Evolutionary conservation across 2,329 filamentous ascomycete genomes (phyloP).

Genomic region (Colletotrichum spaethianum): DNA sequence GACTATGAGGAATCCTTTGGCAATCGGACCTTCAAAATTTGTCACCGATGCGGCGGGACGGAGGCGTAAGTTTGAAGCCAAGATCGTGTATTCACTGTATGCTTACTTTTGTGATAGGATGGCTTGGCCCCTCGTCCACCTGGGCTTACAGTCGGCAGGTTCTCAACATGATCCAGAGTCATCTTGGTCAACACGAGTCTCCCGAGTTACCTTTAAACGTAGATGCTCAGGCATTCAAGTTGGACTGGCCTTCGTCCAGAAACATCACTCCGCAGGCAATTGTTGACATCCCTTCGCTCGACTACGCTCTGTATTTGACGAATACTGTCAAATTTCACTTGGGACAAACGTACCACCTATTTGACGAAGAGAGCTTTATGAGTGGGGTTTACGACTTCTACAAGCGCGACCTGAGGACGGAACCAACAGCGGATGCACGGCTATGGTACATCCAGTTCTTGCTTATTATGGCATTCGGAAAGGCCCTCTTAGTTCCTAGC

Average conservation of each 20-base stretch:
- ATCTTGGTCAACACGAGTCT: slow-evolving; percentile 46
- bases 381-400: slow-evolving; percentile 48
- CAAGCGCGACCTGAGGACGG: slow-evolving; percentile 27
- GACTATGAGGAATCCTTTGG: slow-evolving; percentile 17
- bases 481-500: slow-evolving; percentile 65
- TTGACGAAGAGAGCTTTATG: slow-evolving; percentile 68
- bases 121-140: slow-evolving; percentile 30
- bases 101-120: slow-evolving; percentile 14
- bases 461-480: slow-evolving; percentile 68
- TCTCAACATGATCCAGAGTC: slow-evolving; percentile 26
- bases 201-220: slow-evolving; percentile 29
- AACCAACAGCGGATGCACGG: slow-evolving; percentile 37
- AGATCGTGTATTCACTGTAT: not conserved
- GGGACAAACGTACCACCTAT: slow-evolving; percentile 66
- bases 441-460: slow-evolving; percentile 69
- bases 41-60: slow-evolving; percentile 27
- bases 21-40: slow-evolving; percentile 20
- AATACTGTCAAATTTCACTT: slow-evolving; percentile 71
- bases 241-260: slow-evolving; percentile 18
- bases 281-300: slow-evolving; percentile 8
- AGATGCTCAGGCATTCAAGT: slow-evolving; percentile 14
- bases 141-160: slow-evolving; percentile 38
- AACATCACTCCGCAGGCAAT: not conserved
- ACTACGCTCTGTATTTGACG: slow-evolving; percentile 64
- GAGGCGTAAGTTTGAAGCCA: not conserved